Conservation (phyloP, 192 early-diverging fungal species). For the Diversispora epigaea region DNA sequence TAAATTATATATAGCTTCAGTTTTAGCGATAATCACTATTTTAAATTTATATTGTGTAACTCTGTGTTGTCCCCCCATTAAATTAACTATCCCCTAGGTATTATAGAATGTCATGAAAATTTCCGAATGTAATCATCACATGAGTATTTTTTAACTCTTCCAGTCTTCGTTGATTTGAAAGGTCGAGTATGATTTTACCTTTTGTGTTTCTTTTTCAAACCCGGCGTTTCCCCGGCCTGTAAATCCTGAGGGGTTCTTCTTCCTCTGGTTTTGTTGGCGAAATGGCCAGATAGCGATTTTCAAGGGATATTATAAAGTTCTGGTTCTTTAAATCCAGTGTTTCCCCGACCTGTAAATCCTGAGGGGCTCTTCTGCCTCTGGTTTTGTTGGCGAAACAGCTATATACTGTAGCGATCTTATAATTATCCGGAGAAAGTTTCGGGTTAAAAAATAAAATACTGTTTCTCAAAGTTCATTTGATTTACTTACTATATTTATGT, state of each 20-base stretch:
- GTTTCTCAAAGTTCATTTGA: background rate
- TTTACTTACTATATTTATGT: constrained; percentile 15
- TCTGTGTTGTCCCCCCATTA: no score
- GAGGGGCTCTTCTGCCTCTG: constrained; percentile 9
- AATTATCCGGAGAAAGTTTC: constrained; percentile 29
- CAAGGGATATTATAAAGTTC: constrained; percentile 25
- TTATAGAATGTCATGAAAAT: no score
- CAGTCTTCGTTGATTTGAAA: no score
- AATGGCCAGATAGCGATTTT: constrained; percentile 20
- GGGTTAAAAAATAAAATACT: constrained; percentile 23
- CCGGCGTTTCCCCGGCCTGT: constrained; percentile 24
- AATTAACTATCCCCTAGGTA: no score
- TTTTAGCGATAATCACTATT: no score
- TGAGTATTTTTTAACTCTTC: no score
- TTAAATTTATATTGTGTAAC: no score
- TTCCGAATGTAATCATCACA: no score
- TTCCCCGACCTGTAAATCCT: constrained; percentile 17
- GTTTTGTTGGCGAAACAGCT: background rate
- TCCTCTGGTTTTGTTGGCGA: constrained; percentile 14
- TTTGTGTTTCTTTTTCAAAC: constrained; percentile 24
- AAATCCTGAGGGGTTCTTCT: constrained; percentile 23
- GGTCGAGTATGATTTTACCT: background rate
- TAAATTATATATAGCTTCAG: no score
- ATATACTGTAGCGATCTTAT: constrained; percentile 21
- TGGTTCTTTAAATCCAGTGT: constrained; percentile 25